A percentile compares a stretch with the other conserved stretches of the same genome.
Conservation (phyloP, 148 eudicot genomes). For the Chenopodium berlandieri region DNA sequence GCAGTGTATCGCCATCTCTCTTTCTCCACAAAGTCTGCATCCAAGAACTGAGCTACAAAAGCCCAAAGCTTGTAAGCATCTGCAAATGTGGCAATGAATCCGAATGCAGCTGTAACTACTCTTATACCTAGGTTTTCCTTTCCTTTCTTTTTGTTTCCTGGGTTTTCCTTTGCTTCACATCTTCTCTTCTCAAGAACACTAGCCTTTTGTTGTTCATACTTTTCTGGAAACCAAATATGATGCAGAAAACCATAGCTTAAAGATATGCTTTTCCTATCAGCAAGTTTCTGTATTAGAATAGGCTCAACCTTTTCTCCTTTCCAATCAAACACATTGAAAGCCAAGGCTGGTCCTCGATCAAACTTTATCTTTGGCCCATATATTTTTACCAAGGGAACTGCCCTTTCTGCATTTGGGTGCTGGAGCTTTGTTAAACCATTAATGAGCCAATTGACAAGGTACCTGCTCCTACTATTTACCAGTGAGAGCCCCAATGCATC, state of each 20-base stretch:
- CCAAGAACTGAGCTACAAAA: conserved; percentile 85
- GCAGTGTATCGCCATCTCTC: conserved; percentile 96
- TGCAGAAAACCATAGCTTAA: conserved; percentile 58
- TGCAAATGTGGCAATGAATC: conserved; percentile 79
- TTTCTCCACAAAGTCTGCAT: conserved; percentile 98
- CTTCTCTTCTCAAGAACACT: conserved; percentile 40
- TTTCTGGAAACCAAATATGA: conserved; percentile 69
- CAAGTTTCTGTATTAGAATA: conserved; percentile 82
- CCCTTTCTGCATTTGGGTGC: conserved; percentile 62
- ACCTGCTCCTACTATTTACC: conserved; percentile 65
- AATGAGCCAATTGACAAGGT: conserved; percentile 87
- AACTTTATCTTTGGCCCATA: conserved; percentile 88
- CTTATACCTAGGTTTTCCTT: conserved; percentile 35
- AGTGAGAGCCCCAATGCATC: conserved; percentile 65
- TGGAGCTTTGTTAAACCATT: conserved; percentile 69
- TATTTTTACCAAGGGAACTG: conserved; percentile 57
- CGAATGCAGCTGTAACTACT: conserved; percentile 73
- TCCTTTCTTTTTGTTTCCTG: conserved; percentile 36
- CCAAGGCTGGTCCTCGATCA: conserved; percentile 81
- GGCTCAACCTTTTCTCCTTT: conserved; percentile 46
- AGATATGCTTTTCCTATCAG: conserved; percentile 81
- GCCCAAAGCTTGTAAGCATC: conserved; percentile 88
- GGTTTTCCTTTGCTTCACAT: conserved; percentile 37
- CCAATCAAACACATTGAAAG: conserved; percentile 48
- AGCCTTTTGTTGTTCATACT: conserved; percentile 47